Conservation (phyloP, 495 filamentous ascomycete genomes). For the Bathelium albidoporum region DNA sequence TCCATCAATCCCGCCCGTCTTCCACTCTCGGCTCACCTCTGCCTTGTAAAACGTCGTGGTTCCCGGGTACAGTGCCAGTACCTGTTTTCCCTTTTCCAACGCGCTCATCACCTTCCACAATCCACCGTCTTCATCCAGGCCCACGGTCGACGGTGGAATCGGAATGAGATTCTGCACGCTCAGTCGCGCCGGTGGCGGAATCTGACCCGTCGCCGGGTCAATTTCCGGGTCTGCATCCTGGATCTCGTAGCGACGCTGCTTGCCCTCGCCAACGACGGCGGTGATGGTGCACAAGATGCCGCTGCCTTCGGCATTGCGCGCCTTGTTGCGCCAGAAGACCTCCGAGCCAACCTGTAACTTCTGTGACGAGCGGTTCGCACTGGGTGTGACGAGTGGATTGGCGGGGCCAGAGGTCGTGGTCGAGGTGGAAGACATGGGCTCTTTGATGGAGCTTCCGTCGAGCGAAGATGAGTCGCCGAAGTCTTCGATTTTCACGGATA, state of each 20-base stretch:
- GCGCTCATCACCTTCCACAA: constrained; percentile 45
- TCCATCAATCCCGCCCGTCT: constrained; percentile 6
- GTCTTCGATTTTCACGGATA: constrained; percentile 45
- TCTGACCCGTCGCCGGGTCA: constrained; percentile 51
- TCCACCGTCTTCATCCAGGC: constrained; percentile 12
- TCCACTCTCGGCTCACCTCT: constrained; percentile 47
- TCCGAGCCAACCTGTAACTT: constrained; percentile 61
- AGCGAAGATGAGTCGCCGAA: constrained; percentile 33
- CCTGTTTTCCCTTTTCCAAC: constrained; percentile 21
- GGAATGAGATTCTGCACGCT: constrained; percentile 72
- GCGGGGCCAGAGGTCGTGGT: constrained; percentile 4
- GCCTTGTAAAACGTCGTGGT: constrained; percentile 97
- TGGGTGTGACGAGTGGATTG: constrained; percentile 15
- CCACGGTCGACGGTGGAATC: constrained; percentile 49
- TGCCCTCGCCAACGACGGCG: constrained; percentile 71
- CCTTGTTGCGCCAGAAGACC: constrained; percentile 70
- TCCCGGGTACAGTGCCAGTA: constrained; percentile 53
- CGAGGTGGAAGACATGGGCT: constrained; percentile 12
- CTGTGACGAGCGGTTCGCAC: not conserved
- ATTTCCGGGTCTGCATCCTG: constrained; percentile 86
- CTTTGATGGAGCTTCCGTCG: constrained; percentile 19
- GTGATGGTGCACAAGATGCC: constrained; percentile 89
- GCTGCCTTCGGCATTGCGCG: constrained; percentile 59
- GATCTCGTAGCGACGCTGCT: constrained; percentile 81
- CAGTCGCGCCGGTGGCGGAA: constrained; percentile 53